Conservation (phyloP, 2,329 filamentous ascomycete genomes). For the Ascochyta lentis region DNA sequence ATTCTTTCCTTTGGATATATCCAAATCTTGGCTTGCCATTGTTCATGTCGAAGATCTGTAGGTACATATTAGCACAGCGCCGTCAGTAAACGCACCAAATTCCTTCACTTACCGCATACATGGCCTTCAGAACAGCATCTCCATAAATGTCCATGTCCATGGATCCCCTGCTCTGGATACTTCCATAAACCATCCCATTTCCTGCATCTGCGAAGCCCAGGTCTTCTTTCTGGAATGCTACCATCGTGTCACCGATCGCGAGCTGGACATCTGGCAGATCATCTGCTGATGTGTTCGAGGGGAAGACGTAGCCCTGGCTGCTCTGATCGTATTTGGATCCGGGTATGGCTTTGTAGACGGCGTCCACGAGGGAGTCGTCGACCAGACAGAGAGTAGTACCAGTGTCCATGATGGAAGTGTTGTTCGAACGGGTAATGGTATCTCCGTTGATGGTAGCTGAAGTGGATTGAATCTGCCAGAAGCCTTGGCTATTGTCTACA, state of each 20-base stretch:
- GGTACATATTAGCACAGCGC: background rate
- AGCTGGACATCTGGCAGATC: constrained; percentile 27
- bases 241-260: constrained; percentile 26
- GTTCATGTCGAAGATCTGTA: constrained; percentile 34
- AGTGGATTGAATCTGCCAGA: constrained; percentile 65
- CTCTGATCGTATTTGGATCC: constrained; percentile 57
- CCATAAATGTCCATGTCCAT: constrained; percentile 35
- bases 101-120: constrained; percentile 29
- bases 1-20: constrained; percentile 30
- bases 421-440: constrained; percentile 38
- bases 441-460: constrained; percentile 57
- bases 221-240: constrained; percentile 35
- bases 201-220: constrained; percentile 33
- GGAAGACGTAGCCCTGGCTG: constrained; percentile 62
- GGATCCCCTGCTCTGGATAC: constrained; percentile 29
- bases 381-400: constrained; percentile 71
- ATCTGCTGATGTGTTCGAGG: constrained; percentile 45
- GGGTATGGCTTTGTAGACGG: constrained; percentile 65
- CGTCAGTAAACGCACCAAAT: background rate
- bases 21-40: constrained; percentile 28
- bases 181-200: constrained; percentile 30
- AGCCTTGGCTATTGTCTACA: constrained; percentile 64
- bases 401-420: constrained; percentile 65
- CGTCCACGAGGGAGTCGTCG: constrained; percentile 58
- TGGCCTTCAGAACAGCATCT: constrained; percentile 31